Evolutionary conservation across 768 basidiomycete species (phyloP), one percentile per base, ranked within the genome.

Genomic region (Panaeolus papilionaceus): DNA sequence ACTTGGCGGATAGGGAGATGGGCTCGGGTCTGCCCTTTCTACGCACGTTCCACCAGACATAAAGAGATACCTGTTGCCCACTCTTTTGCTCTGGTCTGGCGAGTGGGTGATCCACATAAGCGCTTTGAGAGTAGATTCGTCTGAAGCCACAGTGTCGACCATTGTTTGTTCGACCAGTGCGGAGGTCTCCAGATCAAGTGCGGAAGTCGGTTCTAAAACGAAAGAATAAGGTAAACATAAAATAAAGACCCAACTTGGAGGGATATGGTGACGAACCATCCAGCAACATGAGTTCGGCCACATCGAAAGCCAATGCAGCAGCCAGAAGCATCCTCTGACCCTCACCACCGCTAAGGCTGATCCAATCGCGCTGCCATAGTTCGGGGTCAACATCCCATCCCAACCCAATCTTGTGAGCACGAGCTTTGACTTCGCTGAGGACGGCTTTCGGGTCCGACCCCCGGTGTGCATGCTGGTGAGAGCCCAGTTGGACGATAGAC

Each of bases 31-130:
- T 26, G 74, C 71, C 3, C 69, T 71, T 71, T 87, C 86, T 64
- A 76, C 71, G 64, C 83, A 85, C 62, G 80, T 80, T n/a, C 81
- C 80, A 11, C 73, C 74, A 12, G 80, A 79, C 51, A 88, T 75
- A 26, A 84, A 82, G 26, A 92, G 75, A 71, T 89, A 91, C 68
- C 92, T 81, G 1, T 87, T 93, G 14, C 93, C 94, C 44, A 92
- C 86, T 64, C 93, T 82, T 70, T 85, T 79, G 4, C 88, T 92
- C 76, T 95, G 94, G 69, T 94, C 91, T 2, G 89, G 88, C 0
- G 92, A 93, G 75, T 95, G 94, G 0, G 95, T 96, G 68, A 96
- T 93, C 94, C 94, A 96, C 3, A 96, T 75, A 45, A 94, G 78
- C 0, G 93, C 91, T 74, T 92, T 92, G 64, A 93, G 77, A 39